phyloP scores from a whole-genome alignment of 2,329 filamentous ascomycete species.

The Exophiala oligosperma region DNA sequence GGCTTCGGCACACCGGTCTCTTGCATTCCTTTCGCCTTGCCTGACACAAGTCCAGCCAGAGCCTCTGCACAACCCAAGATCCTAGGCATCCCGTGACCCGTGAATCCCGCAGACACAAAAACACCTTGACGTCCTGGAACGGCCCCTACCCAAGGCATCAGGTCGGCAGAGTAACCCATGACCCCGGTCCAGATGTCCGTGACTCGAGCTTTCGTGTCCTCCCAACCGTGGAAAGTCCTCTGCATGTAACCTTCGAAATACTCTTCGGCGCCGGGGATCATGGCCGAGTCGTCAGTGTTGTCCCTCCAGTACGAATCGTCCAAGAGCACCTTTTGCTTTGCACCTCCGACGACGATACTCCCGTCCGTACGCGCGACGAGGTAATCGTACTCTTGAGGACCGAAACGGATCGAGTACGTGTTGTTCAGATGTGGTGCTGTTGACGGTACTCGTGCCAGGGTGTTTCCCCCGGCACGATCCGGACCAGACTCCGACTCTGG shows the following conservation, averaged over 20 bases:
- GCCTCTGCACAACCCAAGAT: slow-evolving; percentile 56
- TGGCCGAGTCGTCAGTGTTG: slow-evolving; percentile 43
- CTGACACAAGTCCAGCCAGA: slow-evolving; percentile 45
- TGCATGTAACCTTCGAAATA: slow-evolving; percentile 43
- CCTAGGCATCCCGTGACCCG: slow-evolving; percentile 67
- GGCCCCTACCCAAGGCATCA: slow-evolving; percentile 53
- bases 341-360: slow-evolving; percentile 63
- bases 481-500: slow-evolving; percentile 9
- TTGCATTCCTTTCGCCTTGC: slow-evolving; percentile 24
- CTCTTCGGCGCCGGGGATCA: slow-evolving; percentile 38
- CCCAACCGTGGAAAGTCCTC: slow-evolving; percentile 38
- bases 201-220: slow-evolving; percentile 38
- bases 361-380: slow-evolving; percentile 61
- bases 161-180: slow-evolving; percentile 55
- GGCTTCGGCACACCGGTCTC: slow-evolving; percentile 35
- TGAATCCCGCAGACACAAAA: slow-evolving; percentile 61
- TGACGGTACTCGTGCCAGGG: slow-evolving; percentile 14
- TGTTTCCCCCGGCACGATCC: too few species aligned
- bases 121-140: slow-evolving; percentile 48
- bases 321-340: slow-evolving; percentile 46
- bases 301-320: slow-evolving; percentile 45
- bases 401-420: slow-evolving; percentile 64
- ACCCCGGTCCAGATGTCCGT: slow-evolving; percentile 46
- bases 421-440: slow-evolving; percentile 36
- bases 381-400: slow-evolving; percentile 63